Base-by-base conservation (phyloP, 345 rosid genomes). In the Eucalyptus sp. region DNA sequence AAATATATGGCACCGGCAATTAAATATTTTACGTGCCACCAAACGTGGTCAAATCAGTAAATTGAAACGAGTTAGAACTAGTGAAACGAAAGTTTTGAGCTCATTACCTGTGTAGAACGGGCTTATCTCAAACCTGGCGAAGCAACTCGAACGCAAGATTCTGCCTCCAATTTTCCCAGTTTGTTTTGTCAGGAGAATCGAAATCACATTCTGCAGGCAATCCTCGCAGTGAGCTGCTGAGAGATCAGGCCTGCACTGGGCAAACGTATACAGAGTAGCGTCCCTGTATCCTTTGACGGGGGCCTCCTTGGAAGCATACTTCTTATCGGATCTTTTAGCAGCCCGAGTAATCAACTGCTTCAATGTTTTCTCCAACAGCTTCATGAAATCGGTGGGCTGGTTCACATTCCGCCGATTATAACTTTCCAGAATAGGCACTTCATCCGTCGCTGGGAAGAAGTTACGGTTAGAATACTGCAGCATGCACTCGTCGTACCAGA, bases 401-500 rank as follows among this genome's bases (percentile, higher is more conserved):
- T 89, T 66, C 15, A 89, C 88, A 87, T 91, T 92, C 62, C 56
- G 86, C 5, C 10, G 22, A 88, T 92, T 93, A 22, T 0, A 44
- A 6, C 66, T 8, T 6, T 41, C 15, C 66, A 14, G 20, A n/a
- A 48, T 1, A 25, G 62, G 95, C 86, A 15, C 15, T 29, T 5
- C 49, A 13, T 86, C 88, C 87, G 89, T 86, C 7, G 37, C 22
- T 8, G 91, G 86, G 86, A 94, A 86, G 66, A 94, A 58, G n/a
- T 88, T 86, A 7, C 17, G 81, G 71, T 93, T 62, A 5, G 94
- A 91, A 90, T 93, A 93, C 20, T 95, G 90, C 49, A 94, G 3
- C 90, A 91, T 86, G 88, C 96, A 95, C 87, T 88, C 86, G 17
- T 93, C 95, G 87, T 87, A 95, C 92, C 91, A 93, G 50, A 94